These are phyloP conservation scores for Ascochyta lentis DNA, from an alignment of 2,329 filamentous ascomycete species.

Conservation along the genomic window DNA sequence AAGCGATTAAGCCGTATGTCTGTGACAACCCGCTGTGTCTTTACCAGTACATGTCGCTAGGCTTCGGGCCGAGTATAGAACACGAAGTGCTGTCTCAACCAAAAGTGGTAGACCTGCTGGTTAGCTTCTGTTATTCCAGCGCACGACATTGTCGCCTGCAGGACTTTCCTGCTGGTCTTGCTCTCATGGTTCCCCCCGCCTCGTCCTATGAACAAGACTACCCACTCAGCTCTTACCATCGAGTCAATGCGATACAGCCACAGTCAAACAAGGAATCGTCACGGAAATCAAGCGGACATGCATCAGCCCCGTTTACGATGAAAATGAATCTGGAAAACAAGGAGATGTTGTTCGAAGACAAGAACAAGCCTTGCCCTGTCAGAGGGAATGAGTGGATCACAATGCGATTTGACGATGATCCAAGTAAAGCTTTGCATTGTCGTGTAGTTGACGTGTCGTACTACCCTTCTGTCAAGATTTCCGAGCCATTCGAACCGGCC, in stretches of 20 bases:
- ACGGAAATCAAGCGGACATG: background rate
- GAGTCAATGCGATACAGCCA: background rate
- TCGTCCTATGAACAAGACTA: conserved; percentile 28
- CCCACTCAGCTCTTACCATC: background rate
- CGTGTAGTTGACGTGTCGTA: conserved; percentile 56
- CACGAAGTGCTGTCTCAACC: conserved; percentile 82
- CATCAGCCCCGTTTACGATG: conserved; percentile 4
- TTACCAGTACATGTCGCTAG: conserved; percentile 87
- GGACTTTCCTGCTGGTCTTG: conserved; percentile 65
- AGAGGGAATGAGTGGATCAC: conserved; percentile 62
- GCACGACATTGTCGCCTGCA: conserved; percentile 54
- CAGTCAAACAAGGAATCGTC: background rate
- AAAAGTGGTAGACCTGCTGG: conserved; percentile 80
- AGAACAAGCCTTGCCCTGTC: conserved; percentile 43
- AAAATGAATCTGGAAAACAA: conserved; percentile 46
- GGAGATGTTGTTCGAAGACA: conserved; percentile 54
- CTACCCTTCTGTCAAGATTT: conserved; percentile 52
- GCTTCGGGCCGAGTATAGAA: conserved; percentile 84
- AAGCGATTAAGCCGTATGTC: conserved; percentile 76
- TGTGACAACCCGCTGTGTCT: conserved; percentile 78
- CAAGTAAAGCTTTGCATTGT: conserved; percentile 53
- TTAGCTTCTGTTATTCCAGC: conserved; percentile 79
- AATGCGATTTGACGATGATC: conserved; percentile 35
- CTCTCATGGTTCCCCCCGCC: conserved; percentile 58
- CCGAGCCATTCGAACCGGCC: conserved; percentile 32